Evolutionary conservation across 495 filamentous ascomycete genomes (phyloP), one percentile per base, ranked within the genome.

Genomic region (Penicillium arizonense): DNA sequence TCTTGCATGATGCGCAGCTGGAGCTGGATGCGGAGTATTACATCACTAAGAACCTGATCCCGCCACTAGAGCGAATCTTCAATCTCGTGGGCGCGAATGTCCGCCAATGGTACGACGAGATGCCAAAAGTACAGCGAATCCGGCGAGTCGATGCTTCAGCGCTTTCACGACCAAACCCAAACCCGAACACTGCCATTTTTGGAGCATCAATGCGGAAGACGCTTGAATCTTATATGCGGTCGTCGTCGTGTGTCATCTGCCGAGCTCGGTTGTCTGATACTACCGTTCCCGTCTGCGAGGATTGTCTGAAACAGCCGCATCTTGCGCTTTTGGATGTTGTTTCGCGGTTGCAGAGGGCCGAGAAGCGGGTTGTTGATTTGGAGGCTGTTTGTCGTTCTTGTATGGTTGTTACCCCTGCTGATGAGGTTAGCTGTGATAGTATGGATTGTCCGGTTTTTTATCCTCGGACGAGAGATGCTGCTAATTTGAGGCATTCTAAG

Each of bases 1-100:
- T 97, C n/a, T 73, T 97, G 2, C 71, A 82, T 34, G 87, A 87
- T 52, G 82, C 87, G 18, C 80, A 89, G 50, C 76, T 86, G n/a
- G 84, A 90, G 56, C 78, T 98, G n/a, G 94, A 98, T 61, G 82
- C 92, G 0, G 91, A 96, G 60, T 98, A 98, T 70, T 98, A 98
- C 69, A 97, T 97, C 58, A 80, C 80, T 7, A 97, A 96, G 75
- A 97, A 96, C 61, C 62, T 98, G 21, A 94, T 98, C 44, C 95
- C 95, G 16, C 94, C 94, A 3, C 78, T 98, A 3, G 94, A 96
- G 70, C 83, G 94, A 12, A 97, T 98, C 47, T 97, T 98, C 78
- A 96, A 95, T 65, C 84, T 98, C 11, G 90, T 97, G 23, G 94
- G 94, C 28, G 94, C 91, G 16, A 95, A 95, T 68, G 88, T 97